Evolutionary conservation across 495 filamentous ascomycete species (phyloP).

Genomic region (Cudoniella acicularis): DNA sequence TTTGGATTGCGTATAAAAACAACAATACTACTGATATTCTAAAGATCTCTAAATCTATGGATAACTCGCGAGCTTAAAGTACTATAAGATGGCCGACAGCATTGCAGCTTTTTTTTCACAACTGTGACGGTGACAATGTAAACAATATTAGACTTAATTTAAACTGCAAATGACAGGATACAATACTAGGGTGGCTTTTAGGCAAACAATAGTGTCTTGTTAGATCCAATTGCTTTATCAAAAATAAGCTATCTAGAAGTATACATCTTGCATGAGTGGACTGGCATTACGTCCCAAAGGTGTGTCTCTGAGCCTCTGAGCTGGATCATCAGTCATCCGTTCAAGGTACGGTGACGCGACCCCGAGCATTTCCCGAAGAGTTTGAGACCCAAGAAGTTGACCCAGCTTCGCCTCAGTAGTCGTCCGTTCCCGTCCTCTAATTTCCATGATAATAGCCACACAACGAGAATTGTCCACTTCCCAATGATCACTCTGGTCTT

Average conservation of each 20-base stretch:
- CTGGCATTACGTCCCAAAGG: not conserved
- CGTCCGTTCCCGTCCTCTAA: not conserved
- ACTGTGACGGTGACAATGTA: too few species aligned
- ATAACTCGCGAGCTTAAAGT: too few species aligned
- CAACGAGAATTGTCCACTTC: not conserved
- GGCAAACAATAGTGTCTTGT: not conserved
- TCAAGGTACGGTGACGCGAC: not conserved
- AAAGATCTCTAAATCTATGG: too few species aligned
- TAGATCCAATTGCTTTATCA: not conserved
- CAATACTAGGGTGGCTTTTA: not conserved
- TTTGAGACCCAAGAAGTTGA: not conserved
- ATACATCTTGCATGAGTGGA: not conserved
- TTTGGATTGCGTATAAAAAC: too few species aligned
- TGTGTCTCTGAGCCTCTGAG: not conserved
- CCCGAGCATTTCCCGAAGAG: not conserved
- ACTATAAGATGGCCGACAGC: too few species aligned
- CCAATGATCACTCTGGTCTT: conserved; percentile 9
- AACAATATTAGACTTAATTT: too few species aligned
- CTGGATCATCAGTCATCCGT: not conserved
- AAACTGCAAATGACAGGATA: too few species aligned
- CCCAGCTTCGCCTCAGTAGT: not conserved
- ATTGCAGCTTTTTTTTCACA: too few species aligned
- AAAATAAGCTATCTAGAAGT: not conserved
- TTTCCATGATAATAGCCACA: not conserved
- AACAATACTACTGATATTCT: too few species aligned